Conservation (phyloP, 1,139 yeast genomes). For the Meyerozyma sp. region DNA sequence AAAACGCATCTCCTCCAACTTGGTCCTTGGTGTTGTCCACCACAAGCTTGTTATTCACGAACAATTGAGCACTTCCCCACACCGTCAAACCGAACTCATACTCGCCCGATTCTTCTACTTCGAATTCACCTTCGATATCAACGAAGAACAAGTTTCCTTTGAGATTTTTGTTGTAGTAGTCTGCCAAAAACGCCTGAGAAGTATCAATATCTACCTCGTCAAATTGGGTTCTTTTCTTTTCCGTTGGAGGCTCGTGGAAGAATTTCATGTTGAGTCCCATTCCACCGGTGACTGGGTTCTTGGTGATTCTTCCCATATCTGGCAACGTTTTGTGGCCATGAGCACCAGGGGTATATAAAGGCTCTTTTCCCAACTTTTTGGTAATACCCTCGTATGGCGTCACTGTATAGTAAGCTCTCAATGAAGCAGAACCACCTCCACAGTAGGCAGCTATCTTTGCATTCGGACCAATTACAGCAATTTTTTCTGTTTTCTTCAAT, state of each 20-base stretch:
- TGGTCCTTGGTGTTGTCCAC: conserved; percentile 56
- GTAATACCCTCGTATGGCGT: conserved; percentile 30
- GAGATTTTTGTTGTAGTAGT: conserved; percentile 3
- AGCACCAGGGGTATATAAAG: conserved; percentile 7
- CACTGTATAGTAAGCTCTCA: conserved; percentile 24
- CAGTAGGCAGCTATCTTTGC: conserved; percentile 28
- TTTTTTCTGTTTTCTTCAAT: conserved; percentile 12
- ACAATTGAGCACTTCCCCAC: conserved; percentile 50
- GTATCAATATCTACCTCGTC: conserved; percentile 5
- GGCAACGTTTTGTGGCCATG: conserved; percentile 8
- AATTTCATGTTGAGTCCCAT: conserved; percentile 6
- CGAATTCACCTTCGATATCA: conserved; percentile 38
- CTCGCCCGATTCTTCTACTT: conserved; percentile 43
- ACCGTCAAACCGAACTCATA: conserved; percentile 49
- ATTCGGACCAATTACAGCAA: conserved; percentile 37
- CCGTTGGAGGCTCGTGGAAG: conserved; percentile 7
- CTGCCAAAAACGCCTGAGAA: conserved; percentile 6
- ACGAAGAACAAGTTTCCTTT: conserved; percentile 22
- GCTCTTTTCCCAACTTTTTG: conserved; percentile 5
- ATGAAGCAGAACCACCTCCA: conserved; percentile 36
- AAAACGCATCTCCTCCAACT: conserved; percentile 40
- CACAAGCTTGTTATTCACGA: conserved; percentile 44
- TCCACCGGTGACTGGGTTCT: conserved; percentile 7
- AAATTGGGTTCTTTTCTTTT: conserved; percentile 5
- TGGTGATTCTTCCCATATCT: conserved; percentile 4